Evolutionary conservation across 495 filamentous ascomycete genomes (phyloP), one percentile per base, ranked within the genome.

Genomic region (Aspergillus wentii): DNA sequence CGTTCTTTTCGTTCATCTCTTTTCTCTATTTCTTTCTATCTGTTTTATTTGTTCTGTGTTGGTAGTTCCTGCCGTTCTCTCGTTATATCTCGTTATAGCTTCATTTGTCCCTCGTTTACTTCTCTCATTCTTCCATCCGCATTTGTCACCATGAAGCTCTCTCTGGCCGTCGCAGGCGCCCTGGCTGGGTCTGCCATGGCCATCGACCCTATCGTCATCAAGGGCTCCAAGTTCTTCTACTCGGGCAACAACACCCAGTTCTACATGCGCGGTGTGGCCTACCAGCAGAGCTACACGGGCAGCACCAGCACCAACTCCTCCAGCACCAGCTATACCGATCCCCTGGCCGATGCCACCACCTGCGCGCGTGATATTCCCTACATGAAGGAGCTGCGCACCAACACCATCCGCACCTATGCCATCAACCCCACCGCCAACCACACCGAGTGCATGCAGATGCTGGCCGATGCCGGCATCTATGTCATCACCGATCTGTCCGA

Each of bases 341-440:
- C 92, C 35, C 74, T 98, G 22, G 76, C 87, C 36, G 74, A 95
- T 63, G 57, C 55, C 13, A 58, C 69, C 13, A 58, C 64, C 41
- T 96, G 91, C 71, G 64, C 71, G 48, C 85, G 90, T 43, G 92
- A 98, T 61, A 64, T 98, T 22, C 86, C 88, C n/a, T 66, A 80
- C 44, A 74, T 98, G 33, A 48, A 76, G 56, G 72, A 85, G 47
- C 72, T 95, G 25, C 71, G 74, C 40, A 91, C 90, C 52, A 98
- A 98, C 65, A 78, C 80, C 18, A 88, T 98, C 56, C 91, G 92
- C 52, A 87, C 89, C 13, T 98, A 98, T 62, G 87, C 87, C 51
- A 78, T 98, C 56, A 78, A 98, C 62, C 81, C 92, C 13, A 76
- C 71, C 8, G 59, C 67, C 39, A 74, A 95, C 64, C 92, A 98